Base-by-base conservation (phyloP, 2,329 filamentous ascomycete genomes). In the Xylariaceae sp. region DNA sequence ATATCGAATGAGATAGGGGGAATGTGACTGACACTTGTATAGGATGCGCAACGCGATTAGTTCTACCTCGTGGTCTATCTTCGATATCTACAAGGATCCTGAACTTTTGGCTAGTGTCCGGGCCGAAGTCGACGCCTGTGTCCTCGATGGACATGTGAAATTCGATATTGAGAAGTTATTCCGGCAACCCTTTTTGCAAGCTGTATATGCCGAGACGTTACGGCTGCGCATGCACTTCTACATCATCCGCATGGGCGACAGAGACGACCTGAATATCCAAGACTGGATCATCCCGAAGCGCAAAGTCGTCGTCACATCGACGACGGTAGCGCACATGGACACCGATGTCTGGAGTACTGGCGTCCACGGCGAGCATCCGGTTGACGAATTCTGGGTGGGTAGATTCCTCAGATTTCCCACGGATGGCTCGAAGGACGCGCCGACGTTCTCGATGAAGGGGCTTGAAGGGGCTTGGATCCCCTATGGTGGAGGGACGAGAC, bases 311-410 rank as follows among this genome's bases (percentile, higher is more conserved):
- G 37, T 53, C 9, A 63, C 67, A 18, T 47, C 60, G 8, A 70
- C 68, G n/a, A 70, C 68, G n/a, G 67, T 66, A 7, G 68, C 69
- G 48, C 68, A 70, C 44, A 70, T 70, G 68, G 68, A 72, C 51
- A 10, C 66, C 1, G 48, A 67, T 18, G 62, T 49, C 5, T 72
- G 68, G 68, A 60, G 30, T 30, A 68, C 62, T 17, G 63, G 64
- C 7, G 6, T 47, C 10, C 58, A 67, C 2, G 63, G 63, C 15
- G 66, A 70, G 51, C 66, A 68, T 34, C 66, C 67, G 23, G 15
- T 67, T 2, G 63, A 72, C 57, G 53, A 65, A 10, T 72, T 71
- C 51, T 70, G 67, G 68, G 35, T 61, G 44, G 68, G 66, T 9
- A 63, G 67, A 37, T 70, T 70, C 39, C 64, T 70, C 5, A 67